Evolutionary conservation across 768 basidiomycete species (phyloP), one percentile per base, ranked within the genome.

Genomic region (Xerocomus spinulosus): DNA sequence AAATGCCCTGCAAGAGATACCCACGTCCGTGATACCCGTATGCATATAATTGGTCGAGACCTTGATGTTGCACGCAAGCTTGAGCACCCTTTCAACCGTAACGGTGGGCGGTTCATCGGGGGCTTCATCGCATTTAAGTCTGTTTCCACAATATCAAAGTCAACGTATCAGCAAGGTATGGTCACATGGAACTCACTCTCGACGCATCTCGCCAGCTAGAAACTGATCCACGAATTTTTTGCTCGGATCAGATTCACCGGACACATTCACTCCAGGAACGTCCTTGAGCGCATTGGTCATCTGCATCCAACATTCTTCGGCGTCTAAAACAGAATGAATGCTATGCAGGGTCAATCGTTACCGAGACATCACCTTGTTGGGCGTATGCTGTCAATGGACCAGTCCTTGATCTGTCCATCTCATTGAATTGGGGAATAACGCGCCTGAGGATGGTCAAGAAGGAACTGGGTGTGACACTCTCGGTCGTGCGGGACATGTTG

Each of bases 1-100:
- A 36, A 39, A 23, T 6, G 32, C 21, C 40, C 9, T 15, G 17
- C 12, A 2, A 25, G 14, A 44, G 36, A 25, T 10, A 70, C 77
- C 53, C 53, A 89, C 92, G 54, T 85, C 85, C 73, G 77, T 74
- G 56, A 99, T 88, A 1, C 95, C 94, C 20, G 78, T 75, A 39
- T 84, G 73, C 83, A 99, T 85, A 63, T 83, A 95, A 67, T 94
- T 97, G 14, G 94, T 97, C 23, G 74, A 73, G 39, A 72, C 70
- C n/a, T 76, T 77, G 60, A 99, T 99, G 65, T 95, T 95, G 62
- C 95, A 98, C 54, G 91, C 87, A 21, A 98, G 71, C 66, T 98
- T 95, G 41, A 92, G 77, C 13, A 93, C 83, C 23, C 76, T 79
- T 58, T 98, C 94, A 7, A 63, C 72, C 0, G 77, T 68, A 2